Evolutionary conservation across 2,329 filamentous ascomycete species (phyloP).

Genomic region (Beauveria sp.): DNA sequence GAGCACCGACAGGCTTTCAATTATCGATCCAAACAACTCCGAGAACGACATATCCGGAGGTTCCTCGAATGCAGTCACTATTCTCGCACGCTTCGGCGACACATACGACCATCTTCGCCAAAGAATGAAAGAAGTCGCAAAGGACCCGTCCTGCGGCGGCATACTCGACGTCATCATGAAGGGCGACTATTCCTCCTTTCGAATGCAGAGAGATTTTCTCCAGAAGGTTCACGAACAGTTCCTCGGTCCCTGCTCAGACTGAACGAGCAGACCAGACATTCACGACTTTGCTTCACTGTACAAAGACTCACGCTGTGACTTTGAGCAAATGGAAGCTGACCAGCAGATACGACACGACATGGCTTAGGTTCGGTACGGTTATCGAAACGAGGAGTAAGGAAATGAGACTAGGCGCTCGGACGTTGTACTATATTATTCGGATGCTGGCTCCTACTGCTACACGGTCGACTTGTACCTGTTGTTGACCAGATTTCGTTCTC

Average conservation of each 20-base stretch:
- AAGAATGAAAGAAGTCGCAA: conserved; percentile 47
- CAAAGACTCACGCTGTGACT: neutral
- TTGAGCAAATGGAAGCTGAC: neutral
- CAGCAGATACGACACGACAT: neutral
- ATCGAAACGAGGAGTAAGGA: neutral
- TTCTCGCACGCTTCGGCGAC: conserved; percentile 62
- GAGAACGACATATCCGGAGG: conserved; percentile 88
- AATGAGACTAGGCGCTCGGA: conserved; percentile 1
- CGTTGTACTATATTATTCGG: neutral
- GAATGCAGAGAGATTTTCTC: conserved; percentile 58
- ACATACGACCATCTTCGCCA: conserved; percentile 51
- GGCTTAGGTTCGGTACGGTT: neutral
- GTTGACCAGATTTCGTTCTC: neutral
- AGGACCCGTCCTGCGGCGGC: conserved; percentile 20
- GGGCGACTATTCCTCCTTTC: conserved; percentile 72
- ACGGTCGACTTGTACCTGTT: neutral
- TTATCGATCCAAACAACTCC: conserved; percentile 83
- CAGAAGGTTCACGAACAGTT: conserved; percentile 40
- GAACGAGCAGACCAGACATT: conserved; percentile 11
- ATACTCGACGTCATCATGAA: conserved; percentile 66
- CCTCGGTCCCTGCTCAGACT: conserved; percentile 27
- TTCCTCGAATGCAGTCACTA: conserved; percentile 60
- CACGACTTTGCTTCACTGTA: neutral
- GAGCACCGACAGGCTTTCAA: conserved; percentile 64
- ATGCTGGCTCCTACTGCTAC: neutral